Percentiles rank a stretch among this genome's conserved stretches.
Evolutionary conservation across 2,329 filamentous ascomycete genomes (phyloP).

Genomic region (Botrytis galanthina): DNA sequence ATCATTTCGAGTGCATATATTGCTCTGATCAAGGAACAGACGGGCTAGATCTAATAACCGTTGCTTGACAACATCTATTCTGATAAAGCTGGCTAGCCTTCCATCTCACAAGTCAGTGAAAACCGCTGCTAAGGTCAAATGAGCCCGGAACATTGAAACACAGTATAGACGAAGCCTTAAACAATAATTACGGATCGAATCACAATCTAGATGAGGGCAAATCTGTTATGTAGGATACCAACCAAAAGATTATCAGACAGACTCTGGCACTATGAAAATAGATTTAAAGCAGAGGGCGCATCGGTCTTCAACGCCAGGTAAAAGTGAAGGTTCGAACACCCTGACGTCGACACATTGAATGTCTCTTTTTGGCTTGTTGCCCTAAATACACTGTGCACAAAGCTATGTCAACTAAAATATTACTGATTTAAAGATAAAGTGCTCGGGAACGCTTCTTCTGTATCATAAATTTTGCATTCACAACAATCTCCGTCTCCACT

Average conservation of each 20-base stretch:
- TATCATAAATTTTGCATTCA: background rate
- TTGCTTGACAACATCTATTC: background rate
- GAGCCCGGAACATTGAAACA: too few relatives aligned
- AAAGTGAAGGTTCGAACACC: too few relatives aligned
- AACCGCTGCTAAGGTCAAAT: too few relatives aligned
- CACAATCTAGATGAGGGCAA: too few relatives aligned
- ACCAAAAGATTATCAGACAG: too few relatives aligned
- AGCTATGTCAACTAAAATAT: background rate
- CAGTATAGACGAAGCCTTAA: too few relatives aligned
- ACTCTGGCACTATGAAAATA: too few relatives aligned
- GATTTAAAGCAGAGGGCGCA: too few relatives aligned
- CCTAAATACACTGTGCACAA: background rate
- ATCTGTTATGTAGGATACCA: too few relatives aligned
- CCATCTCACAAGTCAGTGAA: background rate
- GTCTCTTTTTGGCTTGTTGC: background rate
- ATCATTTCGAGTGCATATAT: background rate
- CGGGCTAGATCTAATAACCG: fast-evolving
- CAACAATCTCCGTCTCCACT: background rate
- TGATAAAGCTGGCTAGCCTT: background rate
- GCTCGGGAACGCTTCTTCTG: background rate
- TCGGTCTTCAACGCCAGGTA: too few relatives aligned
- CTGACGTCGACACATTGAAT: background rate
- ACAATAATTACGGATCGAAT: too few relatives aligned
- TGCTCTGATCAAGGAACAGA: background rate
- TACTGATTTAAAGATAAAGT: background rate